Base-by-base conservation (phyloP, 192 early-diverging fungal species). In the Podila epicladia region DNA sequence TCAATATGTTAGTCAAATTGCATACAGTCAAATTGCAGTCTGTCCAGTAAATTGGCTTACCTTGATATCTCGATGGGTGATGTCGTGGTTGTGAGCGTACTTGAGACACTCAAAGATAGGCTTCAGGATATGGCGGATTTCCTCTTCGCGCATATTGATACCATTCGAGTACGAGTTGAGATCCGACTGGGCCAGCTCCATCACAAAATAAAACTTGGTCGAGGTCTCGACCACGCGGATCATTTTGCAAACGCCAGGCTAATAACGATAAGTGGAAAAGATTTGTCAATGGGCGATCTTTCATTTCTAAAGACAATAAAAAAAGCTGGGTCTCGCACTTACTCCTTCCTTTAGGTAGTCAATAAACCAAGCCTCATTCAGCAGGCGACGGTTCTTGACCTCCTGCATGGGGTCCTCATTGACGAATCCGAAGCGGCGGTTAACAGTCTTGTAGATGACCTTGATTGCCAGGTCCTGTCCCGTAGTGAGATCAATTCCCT, bases 71-170 rank as follows among this genome's bases (percentile, higher is more conserved):
- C 77, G 71, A 45, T 80, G 77, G 15, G 71, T 80, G 50, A 80
- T 73, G 35, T 80, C 67, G 28, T 55, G 77, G 28, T 61, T 65
- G n/a, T 80, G 77, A 4, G 77, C 77, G 49, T 73, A 71, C 62
- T 80, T 80, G 65, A 80, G 70, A 37, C 77, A 80, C 50, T 80
- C 77, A 69, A 80, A 80, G 62, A 80, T 73, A 22, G 77, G 77
- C 49, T 69, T 69, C 22, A 80, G 65, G 12, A 80, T 71, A 57
- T 80, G 71, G 3, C 77, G 77, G 28, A 80, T 80, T 58, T 80
- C 77, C 22, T 80, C 77, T 55, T 80, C 77, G 28, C 77, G 70
- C 77, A 80, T 80, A 57, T 80, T 73, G 37, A 73, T 80, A 2
- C 77, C 77, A 33, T 80, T 80, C 2, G 77, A 80, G 58, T 80